Conservation (phyloP, 2,329 filamentous ascomycete genomes). For the Beauveria sp. region DNA sequence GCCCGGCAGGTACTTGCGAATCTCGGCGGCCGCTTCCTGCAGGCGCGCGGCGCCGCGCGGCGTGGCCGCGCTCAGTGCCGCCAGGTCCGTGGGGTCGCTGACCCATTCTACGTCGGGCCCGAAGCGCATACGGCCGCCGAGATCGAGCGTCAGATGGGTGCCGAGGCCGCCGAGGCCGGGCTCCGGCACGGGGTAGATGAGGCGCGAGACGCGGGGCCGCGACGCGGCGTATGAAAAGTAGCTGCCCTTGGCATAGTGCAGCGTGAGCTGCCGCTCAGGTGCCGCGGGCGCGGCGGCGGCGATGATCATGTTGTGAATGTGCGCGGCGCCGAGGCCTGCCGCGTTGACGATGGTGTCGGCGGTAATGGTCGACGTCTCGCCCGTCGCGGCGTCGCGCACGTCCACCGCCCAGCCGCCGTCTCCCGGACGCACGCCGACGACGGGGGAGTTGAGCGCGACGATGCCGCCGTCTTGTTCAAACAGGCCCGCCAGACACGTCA, state of each 20-base stretch:
- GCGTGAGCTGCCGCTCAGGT: constrained; percentile 43
- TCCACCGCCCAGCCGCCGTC: constrained; percentile 61
- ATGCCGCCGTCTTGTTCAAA: constrained; percentile 73
- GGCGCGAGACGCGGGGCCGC: constrained; percentile 54
- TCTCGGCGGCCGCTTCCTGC: constrained; percentile 61
- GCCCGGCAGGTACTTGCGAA: constrained; percentile 68
- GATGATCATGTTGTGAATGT: constrained; percentile 70
- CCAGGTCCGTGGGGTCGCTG: constrained; percentile 59
- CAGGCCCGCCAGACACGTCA: constrained; percentile 69
- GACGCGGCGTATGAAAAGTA: constrained; percentile 80
- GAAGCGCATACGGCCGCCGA: constrained; percentile 77
- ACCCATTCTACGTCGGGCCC: constrained; percentile 97
- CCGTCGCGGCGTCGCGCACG: constrained; percentile 38
- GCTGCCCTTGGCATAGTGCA: constrained; percentile 87
- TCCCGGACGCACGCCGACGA: constrained; percentile 51
- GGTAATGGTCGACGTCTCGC: constrained; percentile 53
- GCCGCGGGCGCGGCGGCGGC: constrained; percentile 25
- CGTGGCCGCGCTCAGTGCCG: constrained; percentile 31
- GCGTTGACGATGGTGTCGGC: constrained; percentile 75
- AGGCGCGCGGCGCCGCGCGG: constrained; percentile 49
- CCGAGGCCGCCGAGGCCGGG: constrained; percentile 79
- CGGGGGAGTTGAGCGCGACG: constrained; percentile 59
- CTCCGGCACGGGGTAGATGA: constrained; percentile 82
- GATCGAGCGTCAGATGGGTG: constrained; percentile 87
- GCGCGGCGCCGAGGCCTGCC: constrained; percentile 71